A percentile compares a stretch with the other conserved stretches of the same genome.
phyloP scores from a whole-genome alignment of 1,284 basidiomycete species.

The Malassezia cuniculi region DNA sequence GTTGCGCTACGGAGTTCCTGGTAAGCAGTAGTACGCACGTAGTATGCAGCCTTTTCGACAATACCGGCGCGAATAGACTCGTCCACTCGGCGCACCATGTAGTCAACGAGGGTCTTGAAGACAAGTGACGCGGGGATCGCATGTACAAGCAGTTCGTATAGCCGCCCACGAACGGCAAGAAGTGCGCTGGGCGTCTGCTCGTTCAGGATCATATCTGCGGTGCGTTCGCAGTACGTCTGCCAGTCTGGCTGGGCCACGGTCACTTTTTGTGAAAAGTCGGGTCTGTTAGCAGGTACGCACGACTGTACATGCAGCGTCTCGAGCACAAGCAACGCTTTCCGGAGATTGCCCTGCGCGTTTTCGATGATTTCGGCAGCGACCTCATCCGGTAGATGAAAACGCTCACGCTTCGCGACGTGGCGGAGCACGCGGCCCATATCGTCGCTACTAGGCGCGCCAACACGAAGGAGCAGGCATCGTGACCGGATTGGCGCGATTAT shows the following conservation, averaged over 20 bases:
- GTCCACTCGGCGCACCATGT: conserved; percentile 72
- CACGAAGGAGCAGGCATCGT: conserved; percentile 81
- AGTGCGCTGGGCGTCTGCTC: conserved; percentile 84
- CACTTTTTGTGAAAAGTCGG: conserved; percentile 50
- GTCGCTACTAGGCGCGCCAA: conserved; percentile 67
- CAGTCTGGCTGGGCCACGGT: conserved; percentile 88
- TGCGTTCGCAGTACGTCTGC: conserved; percentile 91
- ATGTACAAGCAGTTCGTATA: conserved; percentile 91
- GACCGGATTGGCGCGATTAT: conserved; percentile 95
- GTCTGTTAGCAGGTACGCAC: conserved; percentile 7
- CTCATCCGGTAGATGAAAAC: conserved; percentile 65
- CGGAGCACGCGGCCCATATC: conserved; percentile 72
- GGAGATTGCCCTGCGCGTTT: conserved; percentile 76
- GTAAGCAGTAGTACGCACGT: conserved; percentile 52
- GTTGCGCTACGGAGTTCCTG: conserved; percentile 49
- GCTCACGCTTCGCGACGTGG: conserved; percentile 68
- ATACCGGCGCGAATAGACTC: conserved; percentile 44
- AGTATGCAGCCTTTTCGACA: conserved; percentile 61
- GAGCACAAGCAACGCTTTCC: conserved; percentile 84
- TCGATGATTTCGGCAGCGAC: conserved; percentile 62
- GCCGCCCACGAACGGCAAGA: conserved; percentile 77
- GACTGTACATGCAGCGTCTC: conserved; percentile 78
- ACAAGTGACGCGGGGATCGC: conserved; percentile 78
- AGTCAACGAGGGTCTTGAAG: conserved; percentile 52
- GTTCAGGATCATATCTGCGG: conserved; percentile 81